These are phyloP conservation scores for Volvox reticuliferus DNA, from an alignment of 139 green algal species.

Conservation along the genomic window DNA sequence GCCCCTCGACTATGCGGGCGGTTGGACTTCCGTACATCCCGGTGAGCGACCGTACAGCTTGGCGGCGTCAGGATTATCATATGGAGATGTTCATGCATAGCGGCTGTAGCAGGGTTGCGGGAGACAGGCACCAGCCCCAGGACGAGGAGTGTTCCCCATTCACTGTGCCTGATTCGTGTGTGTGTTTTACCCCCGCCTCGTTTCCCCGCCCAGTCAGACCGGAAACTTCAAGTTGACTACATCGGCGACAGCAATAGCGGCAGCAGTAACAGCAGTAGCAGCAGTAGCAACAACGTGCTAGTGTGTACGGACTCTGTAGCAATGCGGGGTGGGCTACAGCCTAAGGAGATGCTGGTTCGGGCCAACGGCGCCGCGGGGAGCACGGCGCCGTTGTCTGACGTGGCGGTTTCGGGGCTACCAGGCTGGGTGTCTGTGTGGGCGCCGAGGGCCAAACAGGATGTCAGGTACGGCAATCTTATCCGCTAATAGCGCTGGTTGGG, in stretches of 20 bases:
- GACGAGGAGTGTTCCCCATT: too few relatives aligned
- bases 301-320: conserved; percentile 62
- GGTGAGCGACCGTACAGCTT: neutral
- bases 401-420: conserved; percentile 80
- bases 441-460: conserved; percentile 31
- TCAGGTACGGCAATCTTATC: conserved; percentile 28
- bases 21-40: conserved; percentile 34
- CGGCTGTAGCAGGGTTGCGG: too few relatives aligned
- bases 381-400: conserved; percentile 62
- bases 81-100: too few relatives aligned
- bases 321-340: conserved; percentile 73
- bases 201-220: neutral
- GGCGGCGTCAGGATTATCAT: too few relatives aligned
- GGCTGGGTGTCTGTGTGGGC: conserved; percentile 60
- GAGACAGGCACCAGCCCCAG: too few relatives aligned
- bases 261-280: conserved; percentile 2
- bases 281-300: conserved; percentile 38
- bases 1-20: conserved; percentile 51
- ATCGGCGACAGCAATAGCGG: conserved; percentile 7
- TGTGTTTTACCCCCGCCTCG: neutral
- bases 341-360: conserved; percentile 48
- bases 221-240: conserved; percentile 32
- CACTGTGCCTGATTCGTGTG: too few relatives aligned
- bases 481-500: too few relatives aligned
- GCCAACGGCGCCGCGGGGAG: conserved; percentile 17